Evolutionary conservation across 169 alveolate species (phyloP).

Genomic region (Ichthyophthirius multifiliis): DNA sequence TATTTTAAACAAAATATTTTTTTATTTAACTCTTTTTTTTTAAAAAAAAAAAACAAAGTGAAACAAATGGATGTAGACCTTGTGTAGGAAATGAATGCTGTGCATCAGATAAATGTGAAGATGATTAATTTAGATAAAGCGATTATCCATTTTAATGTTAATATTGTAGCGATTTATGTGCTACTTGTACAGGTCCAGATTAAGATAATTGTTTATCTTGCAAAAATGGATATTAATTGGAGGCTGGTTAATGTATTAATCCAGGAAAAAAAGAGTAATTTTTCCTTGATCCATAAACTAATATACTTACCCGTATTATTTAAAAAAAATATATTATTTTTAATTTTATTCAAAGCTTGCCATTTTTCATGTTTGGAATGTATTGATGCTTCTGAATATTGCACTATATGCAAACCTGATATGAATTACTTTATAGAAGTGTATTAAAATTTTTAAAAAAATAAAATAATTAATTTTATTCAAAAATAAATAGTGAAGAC

Average conservation of each 20-base stretch:
- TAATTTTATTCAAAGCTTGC: no score
- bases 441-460: no score
- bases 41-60: not conserved
- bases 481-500: no score
- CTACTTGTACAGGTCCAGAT: slow-evolving; percentile 5
- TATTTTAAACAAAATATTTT: no score
- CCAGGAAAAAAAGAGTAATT: not conserved
- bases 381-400: not conserved
- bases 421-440: not conserved
- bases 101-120: not conserved
- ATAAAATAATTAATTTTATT: no score
- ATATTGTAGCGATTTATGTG: not conserved
- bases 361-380: not conserved
- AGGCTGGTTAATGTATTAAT: not conserved
- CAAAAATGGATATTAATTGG: not conserved
- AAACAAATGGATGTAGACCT: not conserved
- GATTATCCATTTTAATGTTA: not conserved
- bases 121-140: not conserved
- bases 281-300: not conserved
- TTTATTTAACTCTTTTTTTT: no score
- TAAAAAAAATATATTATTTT: no score
- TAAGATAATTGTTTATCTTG: not conserved
- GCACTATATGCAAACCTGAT: not conserved
- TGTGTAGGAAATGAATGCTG: not conserved
- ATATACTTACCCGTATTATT: not conserved